Conservation (phyloP, 2,329 filamentous ascomycete genomes). For the Ustulina deusta region DNA sequence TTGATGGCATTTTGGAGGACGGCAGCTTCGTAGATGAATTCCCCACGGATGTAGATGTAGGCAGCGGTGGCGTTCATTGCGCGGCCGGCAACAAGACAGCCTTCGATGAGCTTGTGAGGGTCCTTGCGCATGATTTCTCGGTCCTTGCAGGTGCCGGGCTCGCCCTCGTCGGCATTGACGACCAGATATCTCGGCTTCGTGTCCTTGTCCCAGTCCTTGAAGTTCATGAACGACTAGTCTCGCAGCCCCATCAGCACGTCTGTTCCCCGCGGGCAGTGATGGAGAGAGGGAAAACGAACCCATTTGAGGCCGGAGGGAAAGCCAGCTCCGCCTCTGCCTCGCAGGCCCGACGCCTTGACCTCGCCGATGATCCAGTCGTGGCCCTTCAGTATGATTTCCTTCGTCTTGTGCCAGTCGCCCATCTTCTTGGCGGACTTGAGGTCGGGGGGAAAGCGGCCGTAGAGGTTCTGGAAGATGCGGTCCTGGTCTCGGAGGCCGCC, state of each 20-base stretch:
- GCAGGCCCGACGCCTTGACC: constrained; percentile 94
- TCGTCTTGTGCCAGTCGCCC: constrained; percentile 99
- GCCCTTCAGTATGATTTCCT: constrained; percentile 96
- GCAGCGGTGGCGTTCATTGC: constrained; percentile 99
- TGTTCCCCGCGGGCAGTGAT: neutral
- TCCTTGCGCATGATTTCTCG: constrained; percentile 99
- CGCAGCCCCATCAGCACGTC: constrained; percentile 8
- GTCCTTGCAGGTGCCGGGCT: constrained; percentile 99
- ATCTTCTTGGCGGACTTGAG: constrained; percentile 96
- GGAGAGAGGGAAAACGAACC: constrained; percentile 65
- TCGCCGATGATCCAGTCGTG: constrained; percentile 99
- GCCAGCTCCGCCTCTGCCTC: constrained; percentile 95
- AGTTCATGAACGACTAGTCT: constrained; percentile 96
- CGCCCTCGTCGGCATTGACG: constrained; percentile 98
- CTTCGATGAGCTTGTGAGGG: constrained; percentile 98
- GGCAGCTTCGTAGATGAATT: constrained; percentile 96
- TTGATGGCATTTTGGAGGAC: constrained; percentile 96
- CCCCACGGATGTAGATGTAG: constrained; percentile 99
- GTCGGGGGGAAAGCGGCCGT: constrained; percentile 90
- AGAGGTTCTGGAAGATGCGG: constrained; percentile 98
- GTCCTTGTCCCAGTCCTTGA: constrained; percentile 99
- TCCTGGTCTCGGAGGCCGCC: constrained; percentile 96
- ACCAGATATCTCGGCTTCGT: constrained; percentile 95
- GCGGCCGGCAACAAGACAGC: constrained; percentile 93
- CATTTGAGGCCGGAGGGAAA: constrained; percentile 99